These are phyloP conservation scores for Zygosaccharomyces siamensis DNA, from an alignment of 805 yeast species.

Conservation along the genomic window DNA sequence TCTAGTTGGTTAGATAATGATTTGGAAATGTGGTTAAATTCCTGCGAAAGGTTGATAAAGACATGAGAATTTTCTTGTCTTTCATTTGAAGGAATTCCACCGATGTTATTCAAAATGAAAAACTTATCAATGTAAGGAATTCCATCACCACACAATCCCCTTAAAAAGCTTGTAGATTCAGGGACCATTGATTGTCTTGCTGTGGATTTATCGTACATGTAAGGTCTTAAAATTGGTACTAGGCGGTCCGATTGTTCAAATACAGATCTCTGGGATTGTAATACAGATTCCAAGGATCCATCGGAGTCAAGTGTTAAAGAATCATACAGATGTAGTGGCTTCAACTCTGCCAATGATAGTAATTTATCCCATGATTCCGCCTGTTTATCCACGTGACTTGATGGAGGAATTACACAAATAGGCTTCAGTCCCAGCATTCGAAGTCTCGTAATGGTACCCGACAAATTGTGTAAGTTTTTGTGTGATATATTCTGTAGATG, in stretches of 20 bases:
- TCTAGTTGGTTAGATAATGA: slow-evolving; percentile 11
- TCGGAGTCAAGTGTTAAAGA: slow-evolving; percentile 16
- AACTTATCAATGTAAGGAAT: slow-evolving; percentile 61
- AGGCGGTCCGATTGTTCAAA: slow-evolving; percentile 23
- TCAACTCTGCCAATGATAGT: slow-evolving; percentile 20
- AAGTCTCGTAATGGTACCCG: slow-evolving; percentile 25
- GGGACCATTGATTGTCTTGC: slow-evolving; percentile 39
- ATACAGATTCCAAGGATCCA: slow-evolving; percentile 20
- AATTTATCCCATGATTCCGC: slow-evolving; percentile 26
- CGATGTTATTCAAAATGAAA: slow-evolving; percentile 70
- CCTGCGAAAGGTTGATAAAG: slow-evolving; percentile 79
- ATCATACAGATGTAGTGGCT: slow-evolving; percentile 27
- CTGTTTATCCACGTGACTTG: slow-evolving; percentile 15
- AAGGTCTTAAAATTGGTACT: slow-evolving; percentile 54
- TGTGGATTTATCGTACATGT: slow-evolving; percentile 54
- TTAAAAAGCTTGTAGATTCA: slow-evolving; percentile 37
- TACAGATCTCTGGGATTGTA: slow-evolving; percentile 12
- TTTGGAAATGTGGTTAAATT: slow-evolving; percentile 35
- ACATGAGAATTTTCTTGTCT: slow-evolving; percentile 81
- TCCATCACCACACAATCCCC: slow-evolving; percentile 33
- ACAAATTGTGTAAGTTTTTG: slow-evolving; percentile 14
- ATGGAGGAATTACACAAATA: slow-evolving; percentile 51
- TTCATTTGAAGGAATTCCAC: slow-evolving; percentile 89
- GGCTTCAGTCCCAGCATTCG: slow-evolving; percentile 62
- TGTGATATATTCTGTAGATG: slow-evolving; percentile 16